Evolutionary conservation across 345 rosid species (phyloP), one percentile per base, ranked within the genome.

Genomic region (Camelina hispida): DNA sequence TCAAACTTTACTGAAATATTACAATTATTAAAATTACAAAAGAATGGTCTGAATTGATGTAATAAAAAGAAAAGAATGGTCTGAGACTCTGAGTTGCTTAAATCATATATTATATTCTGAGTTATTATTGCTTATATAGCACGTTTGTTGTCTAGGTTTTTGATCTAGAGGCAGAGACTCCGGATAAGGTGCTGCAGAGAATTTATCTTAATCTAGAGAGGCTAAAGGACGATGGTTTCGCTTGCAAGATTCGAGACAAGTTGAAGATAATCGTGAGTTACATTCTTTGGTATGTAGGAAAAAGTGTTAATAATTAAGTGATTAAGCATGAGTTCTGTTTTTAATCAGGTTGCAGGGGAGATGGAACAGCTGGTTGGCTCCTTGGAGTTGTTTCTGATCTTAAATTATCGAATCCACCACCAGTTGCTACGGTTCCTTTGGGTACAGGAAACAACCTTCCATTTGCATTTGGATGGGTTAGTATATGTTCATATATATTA

Each of bases 291-390:
- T 46, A 46, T 0, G 23, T 20, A 38, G 12, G n/a, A 28, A 28
- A 2, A 12, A 8, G 38, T 15, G 15, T 25, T 52, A 3, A 7
- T 72, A 1, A 37, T 11, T 22, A 12, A 47, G 64, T 20, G 25
- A 30, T 51, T 25, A 66, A 37, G 58, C 35, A n/a, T 15, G 22
- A 59, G 17, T 46, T 58, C 25, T 25, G 34, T 16, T 4, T 30
- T 51, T 47, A 16, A 35, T 34, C 42, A 75, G 79, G 79, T 75
- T 66, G 79, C 79, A 59, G 97, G 98, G 97, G 98, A 14, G 98
- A 94, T 84, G 98, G 97, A 69, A 94, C 98, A 4, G 98, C 97
- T 65, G 87, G 95, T 34, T 94, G 98, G 98, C 91, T 91, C 67
- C 95, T 94, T 73, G 96, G 95, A 68, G 91, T 88, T 78, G 89